Conservation (phyloP, 2,329 filamentous ascomycete species). For the Akanthomyces dipterigenus region DNA sequence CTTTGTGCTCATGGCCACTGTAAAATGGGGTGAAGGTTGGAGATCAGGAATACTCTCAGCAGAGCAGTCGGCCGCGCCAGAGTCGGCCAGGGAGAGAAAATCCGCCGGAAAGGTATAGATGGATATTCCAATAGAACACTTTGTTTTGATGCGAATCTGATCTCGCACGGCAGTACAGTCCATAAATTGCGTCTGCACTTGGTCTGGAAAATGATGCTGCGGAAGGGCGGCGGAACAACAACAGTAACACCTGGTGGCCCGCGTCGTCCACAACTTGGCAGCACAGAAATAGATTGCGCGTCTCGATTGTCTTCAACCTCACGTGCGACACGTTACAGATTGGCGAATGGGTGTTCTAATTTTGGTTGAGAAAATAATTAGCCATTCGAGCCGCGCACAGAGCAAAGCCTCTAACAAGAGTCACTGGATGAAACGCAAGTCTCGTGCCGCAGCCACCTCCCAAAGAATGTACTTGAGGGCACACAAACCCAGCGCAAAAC, state of each 20-base stretch:
- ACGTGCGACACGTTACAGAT: not conserved
- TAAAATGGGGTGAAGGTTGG: constrained; percentile 35
- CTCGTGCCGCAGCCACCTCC: not conserved
- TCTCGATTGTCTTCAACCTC: not conserved
- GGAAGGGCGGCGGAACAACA: not conserved
- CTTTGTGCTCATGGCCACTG: constrained; percentile 29
- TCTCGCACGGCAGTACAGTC: too few relatives aligned
- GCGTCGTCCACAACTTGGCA: not conserved
- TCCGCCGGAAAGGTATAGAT: not conserved
- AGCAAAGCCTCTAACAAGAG: not conserved
- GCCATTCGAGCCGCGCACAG: not conserved
- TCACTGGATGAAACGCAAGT: not conserved
- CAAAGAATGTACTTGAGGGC: not conserved
- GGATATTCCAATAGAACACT: not conserved
- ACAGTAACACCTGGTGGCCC: not conserved
- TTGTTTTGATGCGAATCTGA: not conserved
- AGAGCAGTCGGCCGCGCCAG: not conserved
- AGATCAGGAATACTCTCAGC: constrained; percentile 27
- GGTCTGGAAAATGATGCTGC: not conserved
- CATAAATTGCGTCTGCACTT: not conserved
- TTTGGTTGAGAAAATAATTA: not conserved
- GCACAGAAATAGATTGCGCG: not conserved
- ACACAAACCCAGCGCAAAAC: not conserved
- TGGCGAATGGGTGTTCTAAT: not conserved
- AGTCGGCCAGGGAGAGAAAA: not conserved